Evolutionary conservation across 257 asterid genomes (phyloP), one percentile per base, ranked within the genome.

Genomic region (Henckelia pumila): DNA sequence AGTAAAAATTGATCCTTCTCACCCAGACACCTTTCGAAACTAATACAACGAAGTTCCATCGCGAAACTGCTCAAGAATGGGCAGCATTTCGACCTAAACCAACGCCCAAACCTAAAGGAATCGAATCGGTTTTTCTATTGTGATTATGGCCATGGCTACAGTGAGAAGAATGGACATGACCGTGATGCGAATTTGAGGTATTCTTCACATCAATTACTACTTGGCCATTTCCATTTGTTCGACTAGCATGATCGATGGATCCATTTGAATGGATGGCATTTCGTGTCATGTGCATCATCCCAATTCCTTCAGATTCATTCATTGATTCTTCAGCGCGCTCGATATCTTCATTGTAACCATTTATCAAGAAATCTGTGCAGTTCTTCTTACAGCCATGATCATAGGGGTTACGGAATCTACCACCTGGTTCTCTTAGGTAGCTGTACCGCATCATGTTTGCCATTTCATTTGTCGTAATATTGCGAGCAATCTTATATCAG

Each of bases 401-500:
- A 14, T 78, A 94, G 6, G 93, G 96, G 74, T 94, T 94, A 65
- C 85, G 89, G 84, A 88, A 88, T 61, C 84, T 79, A 33, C 96
- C 99, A 64, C 78, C 83, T 55, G 92, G 83, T 61, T 95, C 97
- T 80, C 91, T 79, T 24, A 94, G 87, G 80, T 94, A 94, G 78
- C 85, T 83, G 75, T 94, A 94, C 55, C 96, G 83, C 96, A 84
- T 73, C 71, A 83, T 58, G 81, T 91, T 94, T 68, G 92, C 88
- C 88, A 89, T 87, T 82, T 94, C 99, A 25, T 94, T 94, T 57
- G 99, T 94, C 19, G 99, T 94, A 20, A 94, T 85, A 73, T 91
- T 94, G 67, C 95, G 96, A 72, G 95, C 80, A 59, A 94, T 91
- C 99, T n/a, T 94, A 96, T 32, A 70, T 65, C 77, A 77, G 40